Conservation (phyloP, 2,329 filamentous ascomycete species). For the Colletotrichum eleusines region DNA sequence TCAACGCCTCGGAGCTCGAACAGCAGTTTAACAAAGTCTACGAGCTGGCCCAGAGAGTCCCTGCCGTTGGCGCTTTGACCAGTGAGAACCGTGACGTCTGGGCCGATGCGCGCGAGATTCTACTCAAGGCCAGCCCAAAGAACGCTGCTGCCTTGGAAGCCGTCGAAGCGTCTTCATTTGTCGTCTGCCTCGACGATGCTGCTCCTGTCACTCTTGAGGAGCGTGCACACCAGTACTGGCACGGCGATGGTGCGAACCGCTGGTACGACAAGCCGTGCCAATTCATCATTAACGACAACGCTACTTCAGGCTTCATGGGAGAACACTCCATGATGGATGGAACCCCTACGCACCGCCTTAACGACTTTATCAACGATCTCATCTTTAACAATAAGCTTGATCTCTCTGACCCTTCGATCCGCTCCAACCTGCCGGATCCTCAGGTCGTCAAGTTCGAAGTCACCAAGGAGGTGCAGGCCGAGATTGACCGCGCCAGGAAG, state of each 20-base stretch:
- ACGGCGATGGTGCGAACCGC: conserved; percentile 93
- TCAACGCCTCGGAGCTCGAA: conserved; percentile 91
- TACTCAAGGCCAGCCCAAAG: conserved; percentile 80
- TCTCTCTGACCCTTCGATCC: conserved; percentile 81
- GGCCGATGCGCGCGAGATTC: conserved; percentile 82
- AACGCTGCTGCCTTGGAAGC: conserved; percentile 83
- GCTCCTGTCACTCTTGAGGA: conserved; percentile 93
- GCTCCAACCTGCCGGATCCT: conserved; percentile 88
- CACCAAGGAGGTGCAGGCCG: conserved; percentile 77
- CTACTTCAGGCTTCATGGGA: conserved; percentile 96
- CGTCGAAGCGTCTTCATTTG: conserved; percentile 90
- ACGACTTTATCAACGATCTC: conserved; percentile 91
- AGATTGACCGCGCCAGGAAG: conserved; percentile 81
- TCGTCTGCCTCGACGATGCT: conserved; percentile 94
- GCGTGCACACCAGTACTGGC: conserved; percentile 97
- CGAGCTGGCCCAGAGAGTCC: conserved; percentile 76
- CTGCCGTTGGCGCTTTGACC: conserved; percentile 86
- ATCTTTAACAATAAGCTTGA: conserved; percentile 97
- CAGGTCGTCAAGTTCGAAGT: conserved; percentile 82
- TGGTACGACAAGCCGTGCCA: conserved; percentile 99
- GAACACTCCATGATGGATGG: conserved; percentile 99
- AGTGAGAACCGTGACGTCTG: conserved; percentile 94
- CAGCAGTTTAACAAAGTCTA: conserved; percentile 89
- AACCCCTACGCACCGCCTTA: conserved; percentile 95
- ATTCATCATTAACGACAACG: conserved; percentile 98